A percentile compares a stretch with the other conserved stretches of the same genome.
Conservation (phyloP, 106 monocot species). For the Apostasia ramifera region DNA sequence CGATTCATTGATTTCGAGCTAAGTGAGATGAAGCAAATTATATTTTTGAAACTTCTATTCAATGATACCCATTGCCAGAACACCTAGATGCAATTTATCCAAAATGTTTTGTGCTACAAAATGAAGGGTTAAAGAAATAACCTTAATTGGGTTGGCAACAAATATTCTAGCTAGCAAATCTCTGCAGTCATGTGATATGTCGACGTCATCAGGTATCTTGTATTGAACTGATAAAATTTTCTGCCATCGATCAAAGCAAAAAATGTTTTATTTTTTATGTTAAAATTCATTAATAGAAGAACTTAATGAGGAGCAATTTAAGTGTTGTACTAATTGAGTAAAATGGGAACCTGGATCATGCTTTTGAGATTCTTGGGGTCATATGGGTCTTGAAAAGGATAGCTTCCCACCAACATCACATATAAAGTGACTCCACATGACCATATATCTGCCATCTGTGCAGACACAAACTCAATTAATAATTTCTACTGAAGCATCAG, state of each 20-base stretch:
- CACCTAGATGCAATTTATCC: no score
- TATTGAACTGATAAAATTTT: constrained; percentile 34
- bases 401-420: neutral
- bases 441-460: neutral
- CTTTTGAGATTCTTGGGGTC: neutral
- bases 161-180: constrained; percentile 31
- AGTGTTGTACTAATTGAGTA: neutral
- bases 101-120: no score
- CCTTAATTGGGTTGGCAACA: constrained; percentile 20
- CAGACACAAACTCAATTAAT: neutral
- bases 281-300: no score
- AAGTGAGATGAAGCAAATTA: no score
- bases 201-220: constrained; percentile 37
- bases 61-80: no score
- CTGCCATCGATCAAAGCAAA: constrained; percentile 10
- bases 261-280: no score
- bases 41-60: no score
- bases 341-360: neutral
- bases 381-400: neutral
- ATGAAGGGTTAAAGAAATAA: neutral
- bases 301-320: no score
- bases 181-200: constrained; percentile 31
- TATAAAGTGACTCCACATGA: neutral
- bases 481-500: no score
- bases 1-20: no score